Conservation (phyloP, 2,329 filamentous ascomycete genomes). For the Epichloe hybrida region DNA sequence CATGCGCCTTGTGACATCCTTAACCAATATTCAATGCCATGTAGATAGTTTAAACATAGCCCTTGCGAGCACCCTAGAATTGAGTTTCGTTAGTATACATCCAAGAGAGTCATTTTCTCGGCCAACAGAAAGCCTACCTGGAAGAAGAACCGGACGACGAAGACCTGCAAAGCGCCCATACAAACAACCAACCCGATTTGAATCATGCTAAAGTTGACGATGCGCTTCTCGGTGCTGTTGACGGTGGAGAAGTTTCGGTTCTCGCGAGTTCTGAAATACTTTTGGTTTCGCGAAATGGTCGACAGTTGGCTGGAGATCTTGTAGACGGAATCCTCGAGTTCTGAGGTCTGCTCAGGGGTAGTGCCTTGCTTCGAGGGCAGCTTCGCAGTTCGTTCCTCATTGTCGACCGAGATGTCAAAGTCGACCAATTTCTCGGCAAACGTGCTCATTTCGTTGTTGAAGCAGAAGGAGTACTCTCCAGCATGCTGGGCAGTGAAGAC, state of each 20-base stretch:
- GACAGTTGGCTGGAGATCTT: constrained; percentile 88
- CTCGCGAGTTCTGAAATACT: constrained; percentile 97
- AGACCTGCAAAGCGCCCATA: constrained; percentile 94
- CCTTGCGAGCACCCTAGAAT: constrained; percentile 48
- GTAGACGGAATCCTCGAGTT: constrained; percentile 86
- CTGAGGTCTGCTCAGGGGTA: constrained; percentile 74
- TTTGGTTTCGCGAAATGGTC: constrained; percentile 91
- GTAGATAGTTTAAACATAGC: constrained; percentile 43
- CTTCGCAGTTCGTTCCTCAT: constrained; percentile 61
- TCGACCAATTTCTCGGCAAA: constrained; percentile 96
- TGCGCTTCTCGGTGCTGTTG: constrained; percentile 84
- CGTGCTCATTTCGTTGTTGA: constrained; percentile 96
- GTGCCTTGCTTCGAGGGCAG: constrained; percentile 83
- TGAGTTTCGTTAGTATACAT: constrained; percentile 6
- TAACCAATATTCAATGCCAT: constrained; percentile 8
- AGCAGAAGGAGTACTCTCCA: constrained; percentile 95
- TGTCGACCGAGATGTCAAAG: constrained; percentile 94
- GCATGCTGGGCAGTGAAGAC: constrained; percentile 84
- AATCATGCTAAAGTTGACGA: constrained; percentile 94
- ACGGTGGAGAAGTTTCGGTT: constrained; percentile 99
- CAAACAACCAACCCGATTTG: constrained; percentile 83
- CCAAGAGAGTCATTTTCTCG: not conserved
- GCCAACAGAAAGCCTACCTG: constrained; percentile 40
- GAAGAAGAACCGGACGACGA: constrained; percentile 98
- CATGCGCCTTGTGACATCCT: constrained; percentile 19